Evolutionary conservation across 164 flowering plant genomes (phyloP).

Genomic region (Liquidambar formosana): DNA sequence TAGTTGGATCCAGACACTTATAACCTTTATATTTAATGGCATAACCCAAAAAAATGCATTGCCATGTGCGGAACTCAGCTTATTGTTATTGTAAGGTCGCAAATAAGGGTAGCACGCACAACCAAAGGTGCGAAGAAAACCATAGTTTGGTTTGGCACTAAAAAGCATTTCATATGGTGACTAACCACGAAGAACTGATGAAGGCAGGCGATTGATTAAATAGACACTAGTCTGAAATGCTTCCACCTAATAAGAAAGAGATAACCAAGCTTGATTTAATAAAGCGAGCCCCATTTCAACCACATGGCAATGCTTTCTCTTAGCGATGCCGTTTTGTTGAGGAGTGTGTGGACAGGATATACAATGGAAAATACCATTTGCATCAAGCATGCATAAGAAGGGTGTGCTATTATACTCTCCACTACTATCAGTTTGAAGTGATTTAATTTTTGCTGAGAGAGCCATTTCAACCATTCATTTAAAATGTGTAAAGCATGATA

Average conservation of each 20-base stretch:
- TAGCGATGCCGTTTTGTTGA: not conserved
- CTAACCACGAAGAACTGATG: not conserved
- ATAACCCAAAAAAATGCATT: constrained; percentile 7
- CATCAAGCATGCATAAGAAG: not conserved
- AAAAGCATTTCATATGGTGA: not conserved
- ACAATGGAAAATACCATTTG: not conserved
- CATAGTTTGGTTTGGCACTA: not conserved
- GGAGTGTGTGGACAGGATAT: not conserved
- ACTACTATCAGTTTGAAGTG: not conserved
- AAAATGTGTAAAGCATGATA: too few relatives aligned
- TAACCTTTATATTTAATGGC: not conserved
- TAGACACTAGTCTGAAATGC: not conserved
- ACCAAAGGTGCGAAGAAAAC: too few relatives aligned
- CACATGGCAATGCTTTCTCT: not conserved
- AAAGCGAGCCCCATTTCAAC: not conserved
- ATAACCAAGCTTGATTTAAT: not conserved
- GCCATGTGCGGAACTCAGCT: not conserved
- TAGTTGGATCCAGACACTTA: not conserved
- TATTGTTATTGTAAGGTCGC: not conserved
- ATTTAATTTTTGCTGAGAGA: not conserved
- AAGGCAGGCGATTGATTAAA: not conserved
- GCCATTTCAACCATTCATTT: too few relatives aligned
- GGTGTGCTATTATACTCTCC: not conserved
- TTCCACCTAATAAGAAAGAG: not conserved
- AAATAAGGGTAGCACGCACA: not conserved